Conservation (phyloP, 208 protist genomes). For the Acanthamoeba rhysodes region DNA sequence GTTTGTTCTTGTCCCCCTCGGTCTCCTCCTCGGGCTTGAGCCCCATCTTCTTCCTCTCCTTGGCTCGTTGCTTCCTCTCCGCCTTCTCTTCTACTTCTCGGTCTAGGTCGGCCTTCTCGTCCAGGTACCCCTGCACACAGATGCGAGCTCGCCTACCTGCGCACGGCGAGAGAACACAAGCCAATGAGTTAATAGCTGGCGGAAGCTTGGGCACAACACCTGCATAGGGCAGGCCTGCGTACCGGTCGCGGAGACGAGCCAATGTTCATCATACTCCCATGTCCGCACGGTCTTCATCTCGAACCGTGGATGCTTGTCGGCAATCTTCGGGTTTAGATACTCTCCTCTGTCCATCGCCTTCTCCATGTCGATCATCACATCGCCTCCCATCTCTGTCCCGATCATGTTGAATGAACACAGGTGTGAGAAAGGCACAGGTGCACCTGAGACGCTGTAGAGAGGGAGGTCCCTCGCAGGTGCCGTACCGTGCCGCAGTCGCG, state of each 20-base stretch:
- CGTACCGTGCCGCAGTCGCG: not conserved
- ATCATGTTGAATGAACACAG: not conserved
- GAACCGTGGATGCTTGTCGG: slow-evolving; percentile 16
- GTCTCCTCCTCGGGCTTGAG: not conserved
- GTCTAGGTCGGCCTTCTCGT: slow-evolving; percentile 31
- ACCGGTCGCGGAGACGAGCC: slow-evolving; percentile 23
- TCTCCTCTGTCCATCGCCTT: slow-evolving; percentile 7
- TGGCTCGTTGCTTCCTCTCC: not conserved
- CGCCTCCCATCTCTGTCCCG: slow-evolving; percentile 13
- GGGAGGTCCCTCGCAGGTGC: not conserved
- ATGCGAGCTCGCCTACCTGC: not conserved
- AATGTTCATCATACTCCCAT: slow-evolving; percentile 55
- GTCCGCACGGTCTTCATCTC: slow-evolving; percentile 34
- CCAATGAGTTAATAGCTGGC: not conserved
- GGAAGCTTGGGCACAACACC: not conserved
- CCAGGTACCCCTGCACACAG: slow-evolving; percentile 4
- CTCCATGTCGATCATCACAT: slow-evolving; percentile 37
- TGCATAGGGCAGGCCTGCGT: not conserved
- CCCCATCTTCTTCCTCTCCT: slow-evolving; percentile 2
- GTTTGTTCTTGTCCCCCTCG: not conserved
- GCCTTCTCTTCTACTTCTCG: not conserved
- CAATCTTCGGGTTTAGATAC: not conserved
- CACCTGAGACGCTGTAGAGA: too few relatives aligned
- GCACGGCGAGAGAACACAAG: not conserved
- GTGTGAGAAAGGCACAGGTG: not conserved